Conservation (phyloP, 2,329 filamentous ascomycete genomes). For the Aspergillus pseudoterreus region DNA sequence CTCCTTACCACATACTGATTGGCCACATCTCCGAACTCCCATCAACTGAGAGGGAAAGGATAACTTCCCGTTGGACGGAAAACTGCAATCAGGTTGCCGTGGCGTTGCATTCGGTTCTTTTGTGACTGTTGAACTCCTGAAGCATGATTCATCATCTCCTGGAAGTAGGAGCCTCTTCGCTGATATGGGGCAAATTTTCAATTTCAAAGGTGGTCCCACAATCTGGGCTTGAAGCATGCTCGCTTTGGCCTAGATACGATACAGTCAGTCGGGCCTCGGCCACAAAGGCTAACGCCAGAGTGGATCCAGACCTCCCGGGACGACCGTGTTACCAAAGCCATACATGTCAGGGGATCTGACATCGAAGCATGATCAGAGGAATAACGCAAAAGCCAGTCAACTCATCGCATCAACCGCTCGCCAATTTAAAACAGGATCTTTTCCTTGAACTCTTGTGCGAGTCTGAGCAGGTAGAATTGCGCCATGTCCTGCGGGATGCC, state of each 20-base stretch:
- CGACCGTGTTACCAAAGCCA: neutral
- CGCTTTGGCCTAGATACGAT: neutral
- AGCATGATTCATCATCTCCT: no score
- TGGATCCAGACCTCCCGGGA: neutral
- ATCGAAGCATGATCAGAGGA: neutral
- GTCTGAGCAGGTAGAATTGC: conserved; percentile 70
- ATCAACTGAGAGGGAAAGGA: neutral
- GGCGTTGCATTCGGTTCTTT: no score
- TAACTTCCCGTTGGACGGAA: no score
- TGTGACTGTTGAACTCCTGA: no score
- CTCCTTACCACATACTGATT: neutral
- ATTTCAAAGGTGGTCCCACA: neutral
- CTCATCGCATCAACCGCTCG: neutral
- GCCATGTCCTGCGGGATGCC: conserved; percentile 62
- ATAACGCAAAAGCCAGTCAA: neutral
- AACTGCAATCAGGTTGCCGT: no score
- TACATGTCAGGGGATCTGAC: neutral
- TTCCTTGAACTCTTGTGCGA: conserved; percentile 64
- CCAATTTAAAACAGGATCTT: conserved; percentile 4
- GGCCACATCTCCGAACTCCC: neutral
- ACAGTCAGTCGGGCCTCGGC: neutral
- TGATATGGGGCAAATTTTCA: neutral
- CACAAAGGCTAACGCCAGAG: neutral
- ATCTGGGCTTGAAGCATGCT: neutral
- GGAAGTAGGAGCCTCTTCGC: neutral